Conservation (phyloP, 2,329 filamentous ascomycete species). For the Colletotrichum graminicola region DNA sequence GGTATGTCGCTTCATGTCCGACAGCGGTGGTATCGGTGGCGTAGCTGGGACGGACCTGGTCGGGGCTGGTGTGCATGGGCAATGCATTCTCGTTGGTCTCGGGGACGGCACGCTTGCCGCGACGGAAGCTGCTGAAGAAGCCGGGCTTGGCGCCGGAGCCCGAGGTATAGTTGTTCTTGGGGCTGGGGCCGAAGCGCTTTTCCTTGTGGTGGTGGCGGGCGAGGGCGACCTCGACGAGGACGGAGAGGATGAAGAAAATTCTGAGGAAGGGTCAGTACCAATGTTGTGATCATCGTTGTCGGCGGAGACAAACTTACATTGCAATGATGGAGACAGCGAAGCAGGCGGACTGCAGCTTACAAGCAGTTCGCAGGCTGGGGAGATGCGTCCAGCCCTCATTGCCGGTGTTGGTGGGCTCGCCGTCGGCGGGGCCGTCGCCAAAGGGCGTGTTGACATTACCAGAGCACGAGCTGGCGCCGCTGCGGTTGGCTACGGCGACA, state of each 20-base stretch:
- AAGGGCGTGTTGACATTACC: conserved; percentile 74
- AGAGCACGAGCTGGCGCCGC: conserved; percentile 75
- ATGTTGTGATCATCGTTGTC: no score
- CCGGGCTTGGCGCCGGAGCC: conserved; percentile 55
- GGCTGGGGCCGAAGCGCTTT: conserved; percentile 73
- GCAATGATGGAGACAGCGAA: conserved; percentile 84
- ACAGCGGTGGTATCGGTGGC: conserved; percentile 54
- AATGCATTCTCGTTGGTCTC: conserved; percentile 50
- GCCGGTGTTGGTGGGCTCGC: conserved; percentile 61
- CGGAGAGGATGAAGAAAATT: conserved; percentile 81
- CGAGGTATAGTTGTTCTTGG: conserved; percentile 69
- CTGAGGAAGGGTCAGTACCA: conserved; percentile 53
- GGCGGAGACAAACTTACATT: conserved; percentile 64
- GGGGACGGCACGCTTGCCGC: conserved; percentile 48
- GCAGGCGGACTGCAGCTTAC: conserved; percentile 80
- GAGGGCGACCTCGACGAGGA: conserved; percentile 75
- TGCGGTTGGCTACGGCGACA: conserved; percentile 79
- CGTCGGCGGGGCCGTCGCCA: conserved; percentile 70
- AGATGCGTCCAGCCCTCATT: conserved; percentile 62
- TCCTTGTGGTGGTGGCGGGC: conserved; percentile 79
- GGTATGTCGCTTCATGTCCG: conserved; percentile 42
- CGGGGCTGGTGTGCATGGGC: conserved; percentile 56
- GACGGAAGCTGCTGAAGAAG: conserved; percentile 53
- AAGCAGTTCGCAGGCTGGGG: conserved; percentile 67
- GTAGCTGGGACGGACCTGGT: conserved; percentile 59